Evolutionary conservation across 352 stramenopile genomes (phyloP), one percentile per base, ranked within the genome.

Genomic region (Globisporangium heterothallicum): DNA sequence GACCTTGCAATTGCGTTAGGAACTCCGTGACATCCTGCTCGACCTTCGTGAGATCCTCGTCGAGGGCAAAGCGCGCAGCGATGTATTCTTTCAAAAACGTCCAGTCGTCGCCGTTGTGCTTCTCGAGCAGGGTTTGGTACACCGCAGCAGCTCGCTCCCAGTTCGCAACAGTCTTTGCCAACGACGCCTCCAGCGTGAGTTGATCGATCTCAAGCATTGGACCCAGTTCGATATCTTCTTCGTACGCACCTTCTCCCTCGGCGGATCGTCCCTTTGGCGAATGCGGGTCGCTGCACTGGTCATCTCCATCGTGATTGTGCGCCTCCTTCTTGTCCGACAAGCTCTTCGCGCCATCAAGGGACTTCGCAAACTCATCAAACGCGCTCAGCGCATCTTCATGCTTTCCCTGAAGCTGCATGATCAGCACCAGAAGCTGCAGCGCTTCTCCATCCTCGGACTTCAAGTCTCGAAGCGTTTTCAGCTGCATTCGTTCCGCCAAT

Each of bases 71-170:
- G 35, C 62, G 61, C 22, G 73, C 74, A 21, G 57, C 63, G 26
- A 91, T 76, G 49, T 79, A 88, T 19, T 80, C 70, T 14, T 70
- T 77, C 21, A 91, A 64, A 65, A 90, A 92, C 8, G 68, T 79
- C 84, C 84, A 94, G 63, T 94, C 84, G 53, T 94, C 84, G 0
- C 73, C 77, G 54, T 90, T 89, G 58, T 72, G 84, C 16, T 83
- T 55, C 53, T 84, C 71, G 25, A 94, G 56, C 26, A 92, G 65
- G 61, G 61, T 61, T 29, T 70, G 54, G 59, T 84, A 86, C 25
- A 84, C 75, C 7, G 65, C 56, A 3, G 64, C 66, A 38, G 71
- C 79, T 22, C 81, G 80, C 30, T 65, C 66, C 60, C 63, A 87
- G 45, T 90, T 63, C 2, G 35, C 34, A 27, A 84, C 70, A 8